Evolutionary conservation across 108 stramenopile species (phyloP).

Genomic region (Fragilariopsis cylindrus): DNA sequence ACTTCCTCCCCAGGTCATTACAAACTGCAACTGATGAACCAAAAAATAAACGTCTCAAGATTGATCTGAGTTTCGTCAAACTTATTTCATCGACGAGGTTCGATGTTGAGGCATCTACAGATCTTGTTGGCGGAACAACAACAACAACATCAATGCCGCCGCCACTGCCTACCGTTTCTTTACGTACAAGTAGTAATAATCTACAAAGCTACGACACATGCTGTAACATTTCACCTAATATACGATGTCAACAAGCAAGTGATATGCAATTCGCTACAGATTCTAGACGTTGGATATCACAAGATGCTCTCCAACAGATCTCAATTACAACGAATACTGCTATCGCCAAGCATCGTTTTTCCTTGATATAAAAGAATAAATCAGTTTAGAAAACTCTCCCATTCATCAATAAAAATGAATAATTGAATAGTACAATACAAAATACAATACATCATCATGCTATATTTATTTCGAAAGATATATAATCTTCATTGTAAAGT

Average conservation of each 20-base stretch:
- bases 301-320: background rate
- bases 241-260: conserved; percentile 4
- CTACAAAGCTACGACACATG: too few species aligned
- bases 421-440: too few species aligned
- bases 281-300: conserved; percentile 7
- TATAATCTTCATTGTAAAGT: too few species aligned
- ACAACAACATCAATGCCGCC: too few species aligned
- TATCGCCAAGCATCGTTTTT: background rate
- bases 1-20: background rate
- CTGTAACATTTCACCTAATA: background rate
- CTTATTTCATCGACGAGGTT: conserved; percentile 3
- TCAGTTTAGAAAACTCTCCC: too few species aligned
- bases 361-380: background rate
- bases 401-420: too few species aligned
- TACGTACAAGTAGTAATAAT: too few species aligned
- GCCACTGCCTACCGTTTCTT: too few species aligned
- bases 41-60: conserved; percentile 12
- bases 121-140: too few species aligned
- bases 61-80: conserved; percentile 27
- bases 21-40: background rate
- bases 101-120: too few species aligned
- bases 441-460: too few species aligned
- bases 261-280: background rate
- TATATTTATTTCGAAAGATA: too few species aligned
- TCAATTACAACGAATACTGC: conserved; percentile 2